Evolutionary conservation across 768 basidiomycete species (phyloP).

Genomic region (Cubamyces sp.): DNA sequence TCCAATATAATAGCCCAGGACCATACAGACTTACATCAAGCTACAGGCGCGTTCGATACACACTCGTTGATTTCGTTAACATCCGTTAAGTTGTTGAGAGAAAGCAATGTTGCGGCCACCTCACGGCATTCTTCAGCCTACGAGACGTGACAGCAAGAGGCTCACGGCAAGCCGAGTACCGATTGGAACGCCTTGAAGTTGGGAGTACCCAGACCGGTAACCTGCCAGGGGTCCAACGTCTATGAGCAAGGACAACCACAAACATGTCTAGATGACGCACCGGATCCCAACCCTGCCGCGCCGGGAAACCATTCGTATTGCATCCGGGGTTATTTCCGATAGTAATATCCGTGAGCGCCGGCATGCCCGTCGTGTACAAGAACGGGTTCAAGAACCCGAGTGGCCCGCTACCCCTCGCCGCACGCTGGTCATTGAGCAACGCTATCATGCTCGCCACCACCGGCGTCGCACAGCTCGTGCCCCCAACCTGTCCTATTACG

Average conservation of each 20-base stretch:
- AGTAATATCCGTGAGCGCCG: slow-evolving; percentile 40
- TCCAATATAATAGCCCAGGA: too few species aligned
- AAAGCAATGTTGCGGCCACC: too few species aligned
- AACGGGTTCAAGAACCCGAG: slow-evolving; percentile 43
- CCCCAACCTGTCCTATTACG: slow-evolving; percentile 29
- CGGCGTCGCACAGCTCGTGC: slow-evolving; percentile 39
- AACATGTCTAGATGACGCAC: slow-evolving; percentile 23
- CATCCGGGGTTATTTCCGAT: slow-evolving; percentile 38
- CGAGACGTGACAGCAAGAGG: too few species aligned
- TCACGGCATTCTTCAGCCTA: too few species aligned
- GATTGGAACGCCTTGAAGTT: slow-evolving; percentile 55
- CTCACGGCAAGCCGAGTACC: slow-evolving; percentile 36
- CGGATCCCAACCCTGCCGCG: slow-evolving; percentile 37
- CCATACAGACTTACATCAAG: too few species aligned
- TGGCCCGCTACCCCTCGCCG: slow-evolving; percentile 30
- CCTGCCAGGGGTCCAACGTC: slow-evolving; percentile 9
- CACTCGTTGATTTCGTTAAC: too few species aligned
- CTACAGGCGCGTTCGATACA: too few species aligned
- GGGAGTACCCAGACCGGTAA: slow-evolving; percentile 48
- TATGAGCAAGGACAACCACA: not conserved
- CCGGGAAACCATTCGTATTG: slow-evolving; percentile 39
- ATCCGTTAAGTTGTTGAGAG: too few species aligned
- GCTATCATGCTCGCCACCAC: slow-evolving; percentile 38
- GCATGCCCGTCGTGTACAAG: slow-evolving; percentile 33
- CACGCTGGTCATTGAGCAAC: slow-evolving; percentile 39